A percentile compares a stretch with the other conserved stretches of the same genome.
Conservation (phyloP, 2,329 filamentous ascomycete species). For the Keithomyces neogunnii region DNA sequence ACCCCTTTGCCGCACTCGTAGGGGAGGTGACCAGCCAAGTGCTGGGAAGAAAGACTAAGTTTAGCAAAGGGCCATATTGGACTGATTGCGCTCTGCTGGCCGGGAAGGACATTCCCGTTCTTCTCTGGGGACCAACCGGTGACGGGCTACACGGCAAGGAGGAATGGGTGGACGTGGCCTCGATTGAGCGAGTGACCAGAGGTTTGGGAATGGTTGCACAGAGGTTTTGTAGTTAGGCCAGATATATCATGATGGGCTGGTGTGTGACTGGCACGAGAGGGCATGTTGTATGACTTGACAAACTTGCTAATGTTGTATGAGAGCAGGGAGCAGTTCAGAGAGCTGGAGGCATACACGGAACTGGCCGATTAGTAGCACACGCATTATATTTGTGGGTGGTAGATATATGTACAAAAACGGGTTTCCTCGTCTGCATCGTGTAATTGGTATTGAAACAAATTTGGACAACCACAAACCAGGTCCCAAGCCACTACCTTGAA, state of each 20-base stretch:
- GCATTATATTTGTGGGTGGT: too few species aligned
- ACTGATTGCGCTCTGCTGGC: slow-evolving; percentile 41
- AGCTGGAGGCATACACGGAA: too few species aligned
- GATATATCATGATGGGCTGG: background rate
- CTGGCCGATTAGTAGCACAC: too few species aligned
- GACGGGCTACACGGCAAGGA: slow-evolving; percentile 41
- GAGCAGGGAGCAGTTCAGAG: too few species aligned
- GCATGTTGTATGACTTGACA: too few species aligned
- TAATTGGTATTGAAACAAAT: too few species aligned
- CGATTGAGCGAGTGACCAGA: slow-evolving; percentile 25
- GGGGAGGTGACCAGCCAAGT: slow-evolving; percentile 17
- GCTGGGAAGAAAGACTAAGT: slow-evolving; percentile 16
- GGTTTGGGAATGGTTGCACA: slow-evolving; percentile 17
- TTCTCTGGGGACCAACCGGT: slow-evolving; percentile 39
- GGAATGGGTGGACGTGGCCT: slow-evolving; percentile 39
- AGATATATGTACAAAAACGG: too few species aligned
- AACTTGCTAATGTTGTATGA: too few species aligned
- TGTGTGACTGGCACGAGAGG: too few species aligned
- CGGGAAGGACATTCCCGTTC: slow-evolving; percentile 32
- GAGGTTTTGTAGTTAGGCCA: slow-evolving; percentile 18
- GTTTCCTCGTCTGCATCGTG: too few species aligned
- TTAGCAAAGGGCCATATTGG: slow-evolving; percentile 33
- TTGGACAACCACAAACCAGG: too few species aligned
- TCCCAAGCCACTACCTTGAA: too few species aligned
- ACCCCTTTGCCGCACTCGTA: slow-evolving; percentile 30